Evolutionary conservation across 352 stramenopile species (phyloP).

Genomic region (Phytophthora sp.): DNA sequence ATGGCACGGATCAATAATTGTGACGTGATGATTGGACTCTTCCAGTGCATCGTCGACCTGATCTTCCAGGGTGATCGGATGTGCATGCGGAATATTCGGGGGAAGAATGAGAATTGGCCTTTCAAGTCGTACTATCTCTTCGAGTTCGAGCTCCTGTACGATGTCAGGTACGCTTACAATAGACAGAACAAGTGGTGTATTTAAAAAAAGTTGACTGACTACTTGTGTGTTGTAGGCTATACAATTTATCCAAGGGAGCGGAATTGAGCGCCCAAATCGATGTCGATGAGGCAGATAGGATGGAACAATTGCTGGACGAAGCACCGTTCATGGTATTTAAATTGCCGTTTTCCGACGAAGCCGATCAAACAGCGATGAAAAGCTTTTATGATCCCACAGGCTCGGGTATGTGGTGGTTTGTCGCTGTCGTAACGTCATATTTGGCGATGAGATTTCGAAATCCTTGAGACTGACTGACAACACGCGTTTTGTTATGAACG

Average conservation of each 20-base stretch:
- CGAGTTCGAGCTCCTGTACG: slow-evolving; percentile 18
- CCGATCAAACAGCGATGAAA: slow-evolving; percentile 21
- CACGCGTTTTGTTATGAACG: slow-evolving; percentile 1
- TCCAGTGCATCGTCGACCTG: slow-evolving; percentile 44
- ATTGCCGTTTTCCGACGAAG: slow-evolving; percentile 17
- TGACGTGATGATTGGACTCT: slow-evolving; percentile 51
- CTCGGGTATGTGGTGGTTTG: slow-evolving; percentile 15
- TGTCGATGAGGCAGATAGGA: slow-evolving; percentile 12
- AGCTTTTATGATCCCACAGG: slow-evolving; percentile 37
- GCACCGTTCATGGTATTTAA: slow-evolving; percentile 37
- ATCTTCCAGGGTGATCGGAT: slow-evolving; percentile 43
- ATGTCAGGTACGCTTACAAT: slow-evolving; percentile 29
- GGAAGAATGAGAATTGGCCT: slow-evolving; percentile 37
- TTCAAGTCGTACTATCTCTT: slow-evolving; percentile 38
- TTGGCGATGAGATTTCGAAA: neutral
- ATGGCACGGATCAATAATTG: slow-evolving; percentile 32
- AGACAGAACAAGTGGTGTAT: too few species aligned
- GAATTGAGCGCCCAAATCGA: slow-evolving; percentile 12
- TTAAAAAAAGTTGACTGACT: slow-evolving; percentile 4
- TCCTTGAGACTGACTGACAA: neutral
- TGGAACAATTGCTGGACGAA: slow-evolving; percentile 36
- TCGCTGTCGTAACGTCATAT: neutral
- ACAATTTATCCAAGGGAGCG: slow-evolving; percentile 18
- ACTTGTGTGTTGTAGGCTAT: slow-evolving; percentile 18
- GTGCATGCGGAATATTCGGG: slow-evolving; percentile 48